phyloP scores from a whole-genome alignment of 441 rosid species.

The Syzygium syzygioides region DNA sequence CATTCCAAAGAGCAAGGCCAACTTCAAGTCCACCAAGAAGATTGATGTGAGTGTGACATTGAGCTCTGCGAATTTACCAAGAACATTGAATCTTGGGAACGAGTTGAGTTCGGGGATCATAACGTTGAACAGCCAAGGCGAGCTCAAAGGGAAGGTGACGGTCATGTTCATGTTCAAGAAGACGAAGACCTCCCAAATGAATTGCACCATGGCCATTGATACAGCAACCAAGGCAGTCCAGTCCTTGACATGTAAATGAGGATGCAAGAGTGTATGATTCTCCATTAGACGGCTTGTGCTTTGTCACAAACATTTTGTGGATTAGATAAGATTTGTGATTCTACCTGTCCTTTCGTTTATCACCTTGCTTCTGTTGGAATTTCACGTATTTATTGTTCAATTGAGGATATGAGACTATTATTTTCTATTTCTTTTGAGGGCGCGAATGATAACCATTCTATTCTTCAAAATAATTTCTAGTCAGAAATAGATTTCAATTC shows the following conservation, averaged over 20 bases:
- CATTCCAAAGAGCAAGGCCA: conserved; percentile 8
- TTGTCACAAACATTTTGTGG: background rate
- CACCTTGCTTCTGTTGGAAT: too few relatives aligned
- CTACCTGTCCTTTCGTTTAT: background rate
- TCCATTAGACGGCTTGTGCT: background rate
- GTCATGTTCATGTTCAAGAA: conserved; percentile 13
- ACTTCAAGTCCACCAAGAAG: conserved; percentile 13
- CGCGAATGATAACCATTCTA: too few relatives aligned
- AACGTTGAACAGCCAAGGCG: background rate
- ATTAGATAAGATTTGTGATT: background rate
- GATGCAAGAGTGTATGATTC: background rate
- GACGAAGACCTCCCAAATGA: conserved; percentile 2
- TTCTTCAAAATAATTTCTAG: too few relatives aligned
- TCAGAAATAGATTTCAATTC: too few relatives aligned
- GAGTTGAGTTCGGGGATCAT: background rate
- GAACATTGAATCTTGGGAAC: background rate
- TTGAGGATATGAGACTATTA: too few relatives aligned
- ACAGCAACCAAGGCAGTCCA: background rate
- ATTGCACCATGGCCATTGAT: background rate
- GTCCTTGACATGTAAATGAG: background rate
- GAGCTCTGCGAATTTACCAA: background rate
- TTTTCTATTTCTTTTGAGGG: too few relatives aligned
- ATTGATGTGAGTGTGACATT: background rate
- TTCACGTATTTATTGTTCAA: too few relatives aligned
- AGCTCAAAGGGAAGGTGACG: conserved; percentile 3